Evolutionary conservation across 495 filamentous ascomycete genomes (phyloP), one percentile per base, ranked within the genome.

Genomic region (Tuber microsphaerosporum): DNA sequence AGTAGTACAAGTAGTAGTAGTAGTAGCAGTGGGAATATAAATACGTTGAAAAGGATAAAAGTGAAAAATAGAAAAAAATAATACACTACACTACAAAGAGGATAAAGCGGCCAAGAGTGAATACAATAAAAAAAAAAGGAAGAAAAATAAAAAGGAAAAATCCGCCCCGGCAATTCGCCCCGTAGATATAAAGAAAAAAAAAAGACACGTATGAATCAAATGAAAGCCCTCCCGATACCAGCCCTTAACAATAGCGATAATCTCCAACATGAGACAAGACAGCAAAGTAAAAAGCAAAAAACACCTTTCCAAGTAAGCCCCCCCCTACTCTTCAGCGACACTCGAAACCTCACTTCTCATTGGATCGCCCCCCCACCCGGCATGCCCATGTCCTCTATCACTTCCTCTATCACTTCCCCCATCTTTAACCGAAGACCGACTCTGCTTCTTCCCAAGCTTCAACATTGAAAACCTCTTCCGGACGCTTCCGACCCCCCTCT

Each of bases 401-500:
- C 83, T 75, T 69, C 85, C 83, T 88, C 87, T 68, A 82, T 84
- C 69, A 87, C 83, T 75, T 85, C 86, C 73, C 80, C 84, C 85
- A 87, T 88, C 73, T 83, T 79, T 76, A 71, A 85, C 87, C 75
- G 82, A 86, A 26, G 81, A 84, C 82, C 87, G 89, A 80, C 89
- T 90, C 42, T 82, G 84, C 85, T 92, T 91, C 84, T 89, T 89
- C 56, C 89, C 89, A 75, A 93, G 82, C 74, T 89, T 89, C 77
- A 94, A 77, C 70, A 90, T 81, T 78, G 91, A 93, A 71, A 94
- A 84, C 80, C 92, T 83, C 84, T 91, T 93, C 84, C 88, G 88
- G 73, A 93, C 87, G 75, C 88, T 90, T 9, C 87, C 85, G n/a
- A 86, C 84, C 44, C 83, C 83, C 72, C 84, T 79, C 79, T 84